Evolutionary conservation across 257 asterid species (phyloP).

Genomic region (Gynochthodes officinalis): DNA sequence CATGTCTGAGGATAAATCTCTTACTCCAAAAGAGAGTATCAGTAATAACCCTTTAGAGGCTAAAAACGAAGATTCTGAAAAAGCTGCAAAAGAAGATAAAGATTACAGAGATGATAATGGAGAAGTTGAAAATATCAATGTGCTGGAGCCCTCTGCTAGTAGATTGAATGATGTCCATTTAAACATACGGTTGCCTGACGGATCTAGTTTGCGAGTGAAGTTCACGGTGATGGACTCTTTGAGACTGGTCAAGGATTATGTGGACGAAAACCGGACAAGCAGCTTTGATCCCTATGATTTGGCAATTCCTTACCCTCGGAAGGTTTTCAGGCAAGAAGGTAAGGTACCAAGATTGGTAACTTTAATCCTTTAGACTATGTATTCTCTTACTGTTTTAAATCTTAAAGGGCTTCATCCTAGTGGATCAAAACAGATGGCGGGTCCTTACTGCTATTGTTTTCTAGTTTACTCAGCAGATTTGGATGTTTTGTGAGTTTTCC

Average conservation of each 20-base stretch:
- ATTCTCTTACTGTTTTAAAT: neutral
- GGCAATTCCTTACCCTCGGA: slow-evolving; percentile 96
- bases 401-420: neutral
- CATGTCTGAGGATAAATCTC: slow-evolving; percentile 25
- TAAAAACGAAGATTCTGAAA: slow-evolving; percentile 30
- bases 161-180: slow-evolving; percentile 63
- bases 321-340: slow-evolving; percentile 82
- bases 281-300: slow-evolving; percentile 59
- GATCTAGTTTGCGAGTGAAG: slow-evolving; percentile 67
- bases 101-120: slow-evolving; percentile 22
- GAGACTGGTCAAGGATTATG: slow-evolving; percentile 63
- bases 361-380: neutral
- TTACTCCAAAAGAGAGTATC: slow-evolving; percentile 24
- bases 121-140: slow-evolving; percentile 43
- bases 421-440: neutral
- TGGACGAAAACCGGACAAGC: slow-evolving; percentile 48
- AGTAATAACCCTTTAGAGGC: slow-evolving; percentile 25
- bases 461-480: neutral
- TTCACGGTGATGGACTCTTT: slow-evolving; percentile 53
- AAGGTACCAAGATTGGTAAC: slow-evolving; percentile 12
- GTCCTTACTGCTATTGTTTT: neutral
- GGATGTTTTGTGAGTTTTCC: too few relatives aligned
- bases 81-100: slow-evolving; percentile 32
- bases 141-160: slow-evolving; percentile 31
- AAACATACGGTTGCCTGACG: slow-evolving; percentile 70